Evolutionary conservation across 1,139 yeast species (phyloP).

Genomic region (Protomyces gravidus): DNA sequence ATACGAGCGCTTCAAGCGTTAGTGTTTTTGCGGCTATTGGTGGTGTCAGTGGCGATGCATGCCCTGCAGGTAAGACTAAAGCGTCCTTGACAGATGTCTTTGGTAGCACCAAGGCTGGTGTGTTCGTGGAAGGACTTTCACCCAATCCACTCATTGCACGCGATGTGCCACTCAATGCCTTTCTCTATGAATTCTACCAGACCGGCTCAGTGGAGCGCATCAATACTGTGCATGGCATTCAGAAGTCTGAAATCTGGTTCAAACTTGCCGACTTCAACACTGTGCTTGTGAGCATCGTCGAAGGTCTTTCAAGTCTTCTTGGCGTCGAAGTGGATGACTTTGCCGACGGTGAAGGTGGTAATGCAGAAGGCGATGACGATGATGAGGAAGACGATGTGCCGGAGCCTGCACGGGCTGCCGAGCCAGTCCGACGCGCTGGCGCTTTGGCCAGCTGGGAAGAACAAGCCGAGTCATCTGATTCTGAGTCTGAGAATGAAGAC

Average conservation of each 20-base stretch:
- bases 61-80: background rate
- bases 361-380: constrained; percentile 21
- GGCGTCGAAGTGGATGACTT: constrained; percentile 29
- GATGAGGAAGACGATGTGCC: constrained; percentile 17
- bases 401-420: constrained; percentile 15
- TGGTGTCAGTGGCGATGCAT: background rate
- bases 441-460: constrained; percentile 16
- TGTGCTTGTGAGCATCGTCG: constrained; percentile 27
- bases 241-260: constrained; percentile 28
- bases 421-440: constrained; percentile 16
- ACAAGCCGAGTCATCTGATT: constrained; percentile 12
- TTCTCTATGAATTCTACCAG: constrained; percentile 28
- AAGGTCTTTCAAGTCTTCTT: constrained; percentile 23
- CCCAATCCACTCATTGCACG: constrained; percentile 14
- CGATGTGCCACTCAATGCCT: constrained; percentile 23
- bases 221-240: constrained; percentile 21
- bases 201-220: constrained; percentile 25
- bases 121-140: constrained; percentile 26
- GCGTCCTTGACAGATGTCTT: constrained; percentile 11
- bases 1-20: background rate
- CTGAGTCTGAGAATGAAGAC: constrained; percentile 12
- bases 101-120: constrained; percentile 14
- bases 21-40: constrained; percentile 20
- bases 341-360: constrained; percentile 26
- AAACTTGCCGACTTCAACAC: constrained; percentile 27